Base-by-base conservation (phyloP, 352 stramenopile genomes). In the Phytophthora tubulina region DNA sequence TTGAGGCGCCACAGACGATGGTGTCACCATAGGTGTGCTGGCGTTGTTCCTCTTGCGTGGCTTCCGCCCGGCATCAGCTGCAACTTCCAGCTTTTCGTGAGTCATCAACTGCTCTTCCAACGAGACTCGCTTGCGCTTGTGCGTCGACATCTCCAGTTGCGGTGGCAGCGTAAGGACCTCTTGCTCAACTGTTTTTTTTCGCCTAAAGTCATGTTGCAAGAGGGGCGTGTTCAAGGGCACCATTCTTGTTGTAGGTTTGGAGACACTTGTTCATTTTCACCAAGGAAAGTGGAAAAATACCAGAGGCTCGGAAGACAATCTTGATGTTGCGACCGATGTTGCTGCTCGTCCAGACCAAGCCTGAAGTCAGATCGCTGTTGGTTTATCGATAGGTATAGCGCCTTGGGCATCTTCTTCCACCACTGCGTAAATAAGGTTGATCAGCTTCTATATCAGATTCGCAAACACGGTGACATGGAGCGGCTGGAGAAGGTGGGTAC, bases 391-490 rank as follows among this genome's bases (percentile, higher is more conserved):
- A 13, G 49, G 31, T 21, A 21, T 59, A 45, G 46, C 46, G 41
- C 0, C 39, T 6, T 46, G 4, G 39, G 7, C 14, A 11, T 45
- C 41, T 49, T 60, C 49, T 14, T 46, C 27, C 27, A 61, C 51
- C 30, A 68, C 15, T 44, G 55, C 51, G 10, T 44, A 36, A 21
- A 68, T 51, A 27, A 59, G 30, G 21, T 51, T 50, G 27, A 17
- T 27, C 21, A 67, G 44, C 41, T 54, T 63, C 17, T 30, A n/a
- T 31, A 63, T 70, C n/a, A 57, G 57, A 13, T 64, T 36, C 8
- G 64, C 51, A 31, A 78, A 78, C 1, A 73, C 63, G 52, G 64
- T 55, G 6, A 73, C 49, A 41, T 78, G 64, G 1, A 73, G 48
- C 2, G 63, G 63, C 32, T 78, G 70, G 2, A 66, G 31, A 0